These are phyloP conservation scores for Rubroboletus pulcherrimus DNA, from an alignment of 768 basidiomycete genomes.

Conservation along the genomic window DNA sequence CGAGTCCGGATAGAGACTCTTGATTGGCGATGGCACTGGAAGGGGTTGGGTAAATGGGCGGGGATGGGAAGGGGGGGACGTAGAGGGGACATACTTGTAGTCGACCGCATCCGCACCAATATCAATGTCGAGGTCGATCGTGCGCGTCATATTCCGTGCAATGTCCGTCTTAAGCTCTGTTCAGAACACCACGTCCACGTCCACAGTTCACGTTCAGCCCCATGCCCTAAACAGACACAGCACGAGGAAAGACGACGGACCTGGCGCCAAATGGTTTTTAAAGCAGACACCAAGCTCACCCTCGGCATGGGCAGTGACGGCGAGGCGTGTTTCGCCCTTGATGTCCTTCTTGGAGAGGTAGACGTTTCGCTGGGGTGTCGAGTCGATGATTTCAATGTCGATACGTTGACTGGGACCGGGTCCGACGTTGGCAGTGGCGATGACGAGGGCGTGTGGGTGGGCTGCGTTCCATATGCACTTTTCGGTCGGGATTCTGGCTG, in stretches of 20 bases:
- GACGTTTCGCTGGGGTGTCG: conserved; percentile 77
- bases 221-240: neutral
- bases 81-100: conserved; percentile 78
- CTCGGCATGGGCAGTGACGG: conserved; percentile 89
- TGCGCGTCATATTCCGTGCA: conserved; percentile 50
- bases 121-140: conserved; percentile 92
- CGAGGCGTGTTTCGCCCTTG: conserved; percentile 87
- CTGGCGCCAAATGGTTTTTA: conserved; percentile 69
- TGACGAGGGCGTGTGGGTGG: conserved; percentile 81
- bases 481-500: conserved; percentile 65
- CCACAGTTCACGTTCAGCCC: neutral
- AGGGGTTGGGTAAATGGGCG: conserved; percentile 1
- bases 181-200: neutral
- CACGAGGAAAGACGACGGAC: conserved; percentile 36
- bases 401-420: conserved; percentile 73
- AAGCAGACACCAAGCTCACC: conserved; percentile 97
- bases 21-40: conserved; percentile 95
- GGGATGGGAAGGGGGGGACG: neutral
- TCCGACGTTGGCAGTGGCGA: conserved; percentile 92
- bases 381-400: conserved; percentile 94
- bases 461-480: conserved; percentile 98
- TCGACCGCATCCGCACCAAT: conserved; percentile 98
- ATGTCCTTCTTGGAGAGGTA: conserved; percentile 88
- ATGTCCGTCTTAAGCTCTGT: conserved; percentile 47
- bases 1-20: conserved; percentile 90